phyloP scores from a whole-genome alignment of 164 flowering plant species.

The Aristolochia fimbriata region DNA sequence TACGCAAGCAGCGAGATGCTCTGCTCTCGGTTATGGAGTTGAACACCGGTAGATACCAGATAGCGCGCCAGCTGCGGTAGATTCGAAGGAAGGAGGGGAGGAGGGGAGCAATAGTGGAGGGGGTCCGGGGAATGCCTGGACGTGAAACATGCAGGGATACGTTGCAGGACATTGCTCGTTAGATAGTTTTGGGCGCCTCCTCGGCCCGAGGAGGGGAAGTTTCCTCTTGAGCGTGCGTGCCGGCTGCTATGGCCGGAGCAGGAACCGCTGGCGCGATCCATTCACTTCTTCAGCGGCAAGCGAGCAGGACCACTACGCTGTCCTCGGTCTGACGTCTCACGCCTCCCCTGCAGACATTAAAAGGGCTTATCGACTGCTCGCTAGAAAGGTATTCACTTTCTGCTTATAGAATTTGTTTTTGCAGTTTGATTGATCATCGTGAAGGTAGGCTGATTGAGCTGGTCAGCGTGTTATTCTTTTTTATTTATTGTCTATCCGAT shows the following conservation, averaged over 20 bases:
- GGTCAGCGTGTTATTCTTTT: too few species aligned
- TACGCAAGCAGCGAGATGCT: too few species aligned
- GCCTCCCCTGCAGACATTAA: constrained; percentile 64
- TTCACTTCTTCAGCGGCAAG: constrained; percentile 26
- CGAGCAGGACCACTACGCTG: constrained; percentile 53
- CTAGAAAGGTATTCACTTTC: constrained; percentile 51
- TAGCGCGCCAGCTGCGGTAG: too few species aligned
- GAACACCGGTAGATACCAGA: too few species aligned
- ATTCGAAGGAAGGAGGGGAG: background rate
- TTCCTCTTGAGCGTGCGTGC: constrained; percentile 1
- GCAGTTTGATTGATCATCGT: too few species aligned
- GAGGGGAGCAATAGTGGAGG: constrained; percentile 1
- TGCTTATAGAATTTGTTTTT: background rate
- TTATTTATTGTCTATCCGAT: too few species aligned
- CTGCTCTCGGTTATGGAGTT: too few species aligned
- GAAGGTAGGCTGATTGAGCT: too few species aligned
- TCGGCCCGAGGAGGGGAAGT: background rate
- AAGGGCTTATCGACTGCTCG: constrained; percentile 75
- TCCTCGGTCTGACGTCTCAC: constrained; percentile 39
- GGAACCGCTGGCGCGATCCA: constrained; percentile 5
- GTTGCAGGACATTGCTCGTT: constrained; percentile 29
- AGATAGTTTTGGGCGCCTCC: constrained; percentile 12
- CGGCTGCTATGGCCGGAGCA: constrained; percentile 4
- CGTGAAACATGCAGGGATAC: constrained; percentile 39
- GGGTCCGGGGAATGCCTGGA: constrained; percentile 11